Base-by-base conservation (phyloP, 1,139 yeast species). In the Suhomyces anneliseae region DNA sequence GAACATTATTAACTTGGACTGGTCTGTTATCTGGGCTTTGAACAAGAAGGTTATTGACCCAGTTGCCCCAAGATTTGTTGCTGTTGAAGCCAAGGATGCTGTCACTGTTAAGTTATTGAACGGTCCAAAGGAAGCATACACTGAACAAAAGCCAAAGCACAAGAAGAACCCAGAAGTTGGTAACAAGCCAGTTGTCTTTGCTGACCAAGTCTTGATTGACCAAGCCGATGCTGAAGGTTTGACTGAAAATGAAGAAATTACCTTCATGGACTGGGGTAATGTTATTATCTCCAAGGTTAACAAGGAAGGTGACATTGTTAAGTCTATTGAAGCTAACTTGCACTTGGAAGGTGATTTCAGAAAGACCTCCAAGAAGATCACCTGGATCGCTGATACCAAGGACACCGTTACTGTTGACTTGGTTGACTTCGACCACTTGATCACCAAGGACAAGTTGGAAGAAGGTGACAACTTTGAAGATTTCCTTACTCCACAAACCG, bases 251-350 rank as follows among this genome's bases (percentile, higher is more conserved):
- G 98, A 93, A 72, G 98, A 93, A 74, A 79, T 92, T 52, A 93
- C 98, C 37, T 81, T 93, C 63, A 93, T 93, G 99, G 98, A 93
- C 73, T 93, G 99, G 99, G 98, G 98, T 79, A 93, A 93, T 65
- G 90, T 86, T 47, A 87, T 93, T 56, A 74, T 92, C 56, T 79
- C 87, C 58, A 83, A 83, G 69, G 81, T 92, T 61, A 70, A 72
- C 63, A 85, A 81, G 67, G 68, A 68, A 27, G 74, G 70, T 49
- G 85, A 77, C 54, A 60, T 75, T 38, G 85, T 86, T 47, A 76
- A 76, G 46, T 74, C 84, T 3, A 73, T 92, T 54, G 88, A 83
- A 50, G 97, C 90, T 54, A 85, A 83, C 61, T 78, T 93, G 61
- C 88, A 93, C 69, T 80, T 93, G 67, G 97, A 89, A 58, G 98